These are phyloP conservation scores for Trichophaea hybrida DNA, from an alignment of 2,329 filamentous ascomycete species.

Conservation along the genomic window DNA sequence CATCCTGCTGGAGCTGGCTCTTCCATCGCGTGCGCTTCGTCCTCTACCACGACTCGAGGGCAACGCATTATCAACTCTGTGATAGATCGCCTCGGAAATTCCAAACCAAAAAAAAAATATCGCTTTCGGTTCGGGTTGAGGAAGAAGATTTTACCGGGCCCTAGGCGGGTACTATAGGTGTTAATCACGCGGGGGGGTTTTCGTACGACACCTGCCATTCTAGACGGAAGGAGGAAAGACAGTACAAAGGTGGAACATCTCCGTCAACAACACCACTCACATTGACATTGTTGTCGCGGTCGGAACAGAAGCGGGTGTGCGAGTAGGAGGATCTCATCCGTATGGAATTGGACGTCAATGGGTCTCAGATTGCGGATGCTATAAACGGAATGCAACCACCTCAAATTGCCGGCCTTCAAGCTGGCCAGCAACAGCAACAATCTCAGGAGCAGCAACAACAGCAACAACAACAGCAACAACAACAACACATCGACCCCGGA, in stretches of 20 bases:
- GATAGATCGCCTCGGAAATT: too few species aligned
- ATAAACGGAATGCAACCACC: conserved; percentile 3
- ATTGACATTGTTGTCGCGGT: background rate
- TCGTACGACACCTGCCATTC: background rate
- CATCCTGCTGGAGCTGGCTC: too few species aligned
- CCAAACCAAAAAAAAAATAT: too few species aligned
- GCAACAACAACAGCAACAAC: background rate
- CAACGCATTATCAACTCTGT: too few species aligned
- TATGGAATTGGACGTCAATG: background rate
- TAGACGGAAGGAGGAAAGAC: background rate
- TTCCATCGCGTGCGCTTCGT: too few species aligned
- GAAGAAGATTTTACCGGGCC: too few species aligned
- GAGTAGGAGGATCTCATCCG: background rate
- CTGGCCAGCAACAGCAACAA: background rate
- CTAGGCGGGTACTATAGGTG: too few species aligned
- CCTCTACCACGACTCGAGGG: too few species aligned
- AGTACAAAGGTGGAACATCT: background rate
- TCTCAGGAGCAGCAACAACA: background rate
- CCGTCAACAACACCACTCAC: background rate
- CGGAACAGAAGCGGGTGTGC: background rate
- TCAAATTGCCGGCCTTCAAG: background rate
- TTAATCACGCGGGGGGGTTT: background rate
- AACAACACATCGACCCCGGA: background rate
- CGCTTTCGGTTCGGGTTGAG: too few species aligned
- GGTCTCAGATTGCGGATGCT: conserved; percentile 2